Evolutionary conservation across 2,329 filamentous ascomycete genomes (phyloP).

Genomic region (Cordyceps farinosa): DNA sequence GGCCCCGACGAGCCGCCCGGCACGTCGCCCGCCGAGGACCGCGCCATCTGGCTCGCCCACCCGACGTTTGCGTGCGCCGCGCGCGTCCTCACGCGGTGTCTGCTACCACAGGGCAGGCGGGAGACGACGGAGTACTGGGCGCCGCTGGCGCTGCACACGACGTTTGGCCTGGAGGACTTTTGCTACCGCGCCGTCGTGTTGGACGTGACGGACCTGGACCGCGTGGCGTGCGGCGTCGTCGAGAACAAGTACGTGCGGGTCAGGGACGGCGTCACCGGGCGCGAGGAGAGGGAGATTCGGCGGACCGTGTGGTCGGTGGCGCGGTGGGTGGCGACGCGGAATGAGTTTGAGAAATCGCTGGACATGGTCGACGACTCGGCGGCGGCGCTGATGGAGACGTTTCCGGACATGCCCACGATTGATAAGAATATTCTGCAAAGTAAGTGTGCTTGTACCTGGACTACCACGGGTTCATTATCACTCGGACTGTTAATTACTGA

Average conservation of each 20-base stretch:
- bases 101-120: not conserved
- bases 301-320: not conserved
- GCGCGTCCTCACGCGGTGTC: not conserved
- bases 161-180: not conserved
- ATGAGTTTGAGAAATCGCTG: not conserved
- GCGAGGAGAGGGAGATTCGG: accelerated
- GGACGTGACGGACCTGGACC: not conserved
- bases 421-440: not conserved
- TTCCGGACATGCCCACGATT: not conserved
- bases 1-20: not conserved
- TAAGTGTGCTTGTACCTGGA: not conserved
- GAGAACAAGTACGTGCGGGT: not conserved
- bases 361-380: not conserved
- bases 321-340: not conserved
- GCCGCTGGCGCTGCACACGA: not conserved
- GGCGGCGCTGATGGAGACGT: not conserved
- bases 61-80: not conserved
- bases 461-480: not conserved
- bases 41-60: slow-evolving; percentile 6
- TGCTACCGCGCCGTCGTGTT: not conserved
- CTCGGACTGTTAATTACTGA: not conserved
- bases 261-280: not conserved
- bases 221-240: not conserved
- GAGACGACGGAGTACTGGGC: not conserved
- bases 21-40: not conserved